These are phyloP conservation scores for Kalmusia sp. DNA, from an alignment of 2,329 filamentous ascomycete species.

Conservation along the genomic window DNA sequence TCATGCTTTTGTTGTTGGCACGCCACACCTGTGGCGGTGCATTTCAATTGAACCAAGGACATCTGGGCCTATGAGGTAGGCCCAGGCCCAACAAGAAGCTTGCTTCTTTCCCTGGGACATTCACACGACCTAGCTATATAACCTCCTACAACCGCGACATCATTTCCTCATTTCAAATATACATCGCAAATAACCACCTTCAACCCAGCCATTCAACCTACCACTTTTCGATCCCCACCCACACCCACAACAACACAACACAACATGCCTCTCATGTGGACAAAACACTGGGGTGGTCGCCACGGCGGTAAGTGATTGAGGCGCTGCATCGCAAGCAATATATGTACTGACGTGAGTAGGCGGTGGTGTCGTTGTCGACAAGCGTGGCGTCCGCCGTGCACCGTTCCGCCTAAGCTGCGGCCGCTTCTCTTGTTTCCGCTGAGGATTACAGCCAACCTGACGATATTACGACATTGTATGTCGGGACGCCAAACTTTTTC, in stretches of 20 bases:
- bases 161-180: neutral
- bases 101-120: slow-evolving; percentile 1
- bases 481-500: neutral
- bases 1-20: neutral
- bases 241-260: slow-evolving; percentile 18
- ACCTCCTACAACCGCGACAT: neutral
- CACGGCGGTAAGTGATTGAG: slow-evolving; percentile 47
- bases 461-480: slow-evolving; percentile 35
- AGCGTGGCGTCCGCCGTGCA: slow-evolving; percentile 58
- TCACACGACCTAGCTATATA: neutral
- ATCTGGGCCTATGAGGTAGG: slow-evolving; percentile 1
- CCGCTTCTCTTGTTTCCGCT: slow-evolving; percentile 62
- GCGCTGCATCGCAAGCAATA: neutral
- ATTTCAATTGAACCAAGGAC: neutral
- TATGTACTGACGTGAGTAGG: slow-evolving; percentile 42
- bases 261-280: slow-evolving; percentile 57
- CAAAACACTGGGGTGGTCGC: slow-evolving; percentile 53
- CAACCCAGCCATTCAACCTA: slow-evolving; percentile 1
- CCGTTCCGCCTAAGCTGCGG: slow-evolving; percentile 60
- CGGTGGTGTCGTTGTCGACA: slow-evolving; percentile 60
- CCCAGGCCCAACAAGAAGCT: slow-evolving; percentile 4
- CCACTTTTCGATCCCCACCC: slow-evolving; percentile 8
- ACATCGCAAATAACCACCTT: neutral
- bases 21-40: slow-evolving; percentile 7
- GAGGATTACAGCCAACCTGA: slow-evolving; percentile 32